phyloP scores from a whole-genome alignment of 257 asterid species.

The Phtheirospermum japonicum region DNA sequence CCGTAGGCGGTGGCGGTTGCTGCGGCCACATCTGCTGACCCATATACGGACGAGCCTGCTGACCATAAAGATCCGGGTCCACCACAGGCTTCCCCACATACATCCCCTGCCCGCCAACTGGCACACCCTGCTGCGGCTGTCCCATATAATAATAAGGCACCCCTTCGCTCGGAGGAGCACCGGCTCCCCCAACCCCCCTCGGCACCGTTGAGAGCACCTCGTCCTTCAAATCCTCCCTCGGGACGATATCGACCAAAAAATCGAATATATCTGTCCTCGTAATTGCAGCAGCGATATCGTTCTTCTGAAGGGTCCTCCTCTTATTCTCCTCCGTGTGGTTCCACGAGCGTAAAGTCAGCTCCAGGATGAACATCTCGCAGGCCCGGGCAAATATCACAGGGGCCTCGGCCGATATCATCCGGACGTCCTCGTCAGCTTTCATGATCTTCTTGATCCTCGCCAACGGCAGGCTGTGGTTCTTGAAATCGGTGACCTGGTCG shows the following conservation, averaged over 20 bases:
- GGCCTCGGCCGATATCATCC: constrained; percentile 88
- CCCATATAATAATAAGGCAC: constrained; percentile 74
- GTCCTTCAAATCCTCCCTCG: constrained; percentile 36
- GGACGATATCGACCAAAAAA: constrained; percentile 81
- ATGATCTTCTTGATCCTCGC: constrained; percentile 87
- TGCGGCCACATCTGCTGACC: constrained; percentile 57
- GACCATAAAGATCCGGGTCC: constrained; percentile 62
- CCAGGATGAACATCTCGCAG: constrained; percentile 33
- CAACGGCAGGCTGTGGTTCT: constrained; percentile 80
- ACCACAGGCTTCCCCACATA: constrained; percentile 62
- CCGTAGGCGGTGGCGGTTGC: constrained; percentile 61
- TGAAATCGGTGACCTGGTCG: constrained; percentile 66
- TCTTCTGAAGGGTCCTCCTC: constrained; percentile 83
- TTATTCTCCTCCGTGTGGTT: constrained; percentile 83
- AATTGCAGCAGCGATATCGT: constrained; percentile 84
- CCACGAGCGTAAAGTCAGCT: constrained; percentile 76
- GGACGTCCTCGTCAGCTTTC: constrained; percentile 83
- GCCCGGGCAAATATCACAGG: constrained; percentile 86
- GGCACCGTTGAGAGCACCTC: constrained; percentile 71
- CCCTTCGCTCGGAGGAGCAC: constrained; percentile 53
- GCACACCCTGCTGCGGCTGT: constrained; percentile 48
- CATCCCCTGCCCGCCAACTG: constrained; percentile 56
- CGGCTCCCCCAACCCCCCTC: neutral
- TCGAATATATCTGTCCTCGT: constrained; percentile 83
- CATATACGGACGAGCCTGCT: constrained; percentile 73